These are phyloP conservation scores for Pinus tabuliformis DNA, from an alignment of 75 land plant species.

Conservation along the genomic window DNA sequence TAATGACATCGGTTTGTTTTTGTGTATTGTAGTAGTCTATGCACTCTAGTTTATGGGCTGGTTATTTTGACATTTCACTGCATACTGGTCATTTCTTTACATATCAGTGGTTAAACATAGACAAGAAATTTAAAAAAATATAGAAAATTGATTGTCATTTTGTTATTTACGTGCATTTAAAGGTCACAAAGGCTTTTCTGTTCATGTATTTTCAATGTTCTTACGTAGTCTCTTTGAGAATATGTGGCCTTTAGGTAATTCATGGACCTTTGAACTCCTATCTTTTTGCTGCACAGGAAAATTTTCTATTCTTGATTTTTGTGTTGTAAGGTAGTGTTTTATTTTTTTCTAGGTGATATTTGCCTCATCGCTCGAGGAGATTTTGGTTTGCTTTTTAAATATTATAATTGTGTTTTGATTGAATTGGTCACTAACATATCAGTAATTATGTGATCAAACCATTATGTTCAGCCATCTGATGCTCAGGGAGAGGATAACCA, in stretches of 20 bases:
- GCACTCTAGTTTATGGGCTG: no score
- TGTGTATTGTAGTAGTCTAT: no score
- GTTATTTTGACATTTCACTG: no score
- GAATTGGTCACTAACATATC: neutral
- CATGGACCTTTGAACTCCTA: neutral
- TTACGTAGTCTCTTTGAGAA: neutral
- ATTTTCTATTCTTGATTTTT: neutral
- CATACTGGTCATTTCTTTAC: neutral
- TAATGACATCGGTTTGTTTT: neutral
- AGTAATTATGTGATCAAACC: neutral
- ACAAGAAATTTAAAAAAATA: neutral
- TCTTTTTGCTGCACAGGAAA: neutral
- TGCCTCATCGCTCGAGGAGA: neutral
- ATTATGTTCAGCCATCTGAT: slow-evolving; percentile 29
- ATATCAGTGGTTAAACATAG: neutral
- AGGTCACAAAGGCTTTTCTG: no score
- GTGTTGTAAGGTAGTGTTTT: neutral
- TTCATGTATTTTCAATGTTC: neutral
- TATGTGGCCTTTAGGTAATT: neutral
- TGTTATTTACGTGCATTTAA: no score
- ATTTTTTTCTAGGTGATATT: neutral
- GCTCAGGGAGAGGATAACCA: slow-evolving; percentile 59
- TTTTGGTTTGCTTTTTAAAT: neutral
- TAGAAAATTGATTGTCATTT: neutral
- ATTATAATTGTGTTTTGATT: neutral